Percentiles rank a stretch among this genome's conserved stretches.
Evolutionary conservation across 2,329 filamentous ascomycete species (phyloP).

Genomic region (Aspergillus sojae): DNA sequence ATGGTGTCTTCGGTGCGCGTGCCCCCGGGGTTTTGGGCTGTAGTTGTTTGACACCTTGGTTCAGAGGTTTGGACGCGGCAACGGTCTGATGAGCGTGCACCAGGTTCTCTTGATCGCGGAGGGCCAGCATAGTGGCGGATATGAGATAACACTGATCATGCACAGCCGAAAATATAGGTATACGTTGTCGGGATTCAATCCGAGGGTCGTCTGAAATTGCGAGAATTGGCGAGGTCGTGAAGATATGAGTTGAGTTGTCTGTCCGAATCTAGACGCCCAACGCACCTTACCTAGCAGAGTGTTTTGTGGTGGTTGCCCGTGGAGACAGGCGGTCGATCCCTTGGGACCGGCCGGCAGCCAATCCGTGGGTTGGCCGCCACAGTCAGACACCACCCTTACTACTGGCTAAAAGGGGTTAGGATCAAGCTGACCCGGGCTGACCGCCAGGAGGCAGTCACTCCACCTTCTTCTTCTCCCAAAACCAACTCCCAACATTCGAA

Average conservation of each 20-base stretch:
- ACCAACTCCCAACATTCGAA: constrained; percentile 20
- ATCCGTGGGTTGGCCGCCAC: constrained; percentile 2
- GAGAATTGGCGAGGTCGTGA: background rate
- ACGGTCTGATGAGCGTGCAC: constrained; percentile 73
- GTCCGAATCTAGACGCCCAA: constrained; percentile 26
- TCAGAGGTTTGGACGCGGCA: constrained; percentile 71
- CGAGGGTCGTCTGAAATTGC: background rate
- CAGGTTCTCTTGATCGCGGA: constrained; percentile 86
- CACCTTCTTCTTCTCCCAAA: constrained; percentile 22
- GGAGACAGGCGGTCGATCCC: constrained; percentile 31
- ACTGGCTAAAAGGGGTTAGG: constrained; percentile 10
- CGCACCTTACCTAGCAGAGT: constrained; percentile 16
- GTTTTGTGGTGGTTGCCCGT: constrained; percentile 42
- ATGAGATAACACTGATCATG: constrained; percentile 22
- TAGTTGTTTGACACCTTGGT: constrained; percentile 64
- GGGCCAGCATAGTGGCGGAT: constrained; percentile 67
- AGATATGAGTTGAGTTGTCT: constrained; percentile 12
- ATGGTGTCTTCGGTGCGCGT: constrained; percentile 78
- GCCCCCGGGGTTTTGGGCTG: constrained; percentile 78
- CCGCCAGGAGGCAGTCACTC: constrained; percentile 22
- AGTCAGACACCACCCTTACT: constrained; percentile 5
- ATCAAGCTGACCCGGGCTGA: constrained; percentile 20
- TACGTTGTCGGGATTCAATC: background rate
- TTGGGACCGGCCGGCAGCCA: background rate
- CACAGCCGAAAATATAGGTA: constrained; percentile 8